Evolutionary conservation across 345 rosid genomes (phyloP), one percentile per base, ranked within the genome.

Genomic region (rapeseed (Brassica napus)): DNA sequence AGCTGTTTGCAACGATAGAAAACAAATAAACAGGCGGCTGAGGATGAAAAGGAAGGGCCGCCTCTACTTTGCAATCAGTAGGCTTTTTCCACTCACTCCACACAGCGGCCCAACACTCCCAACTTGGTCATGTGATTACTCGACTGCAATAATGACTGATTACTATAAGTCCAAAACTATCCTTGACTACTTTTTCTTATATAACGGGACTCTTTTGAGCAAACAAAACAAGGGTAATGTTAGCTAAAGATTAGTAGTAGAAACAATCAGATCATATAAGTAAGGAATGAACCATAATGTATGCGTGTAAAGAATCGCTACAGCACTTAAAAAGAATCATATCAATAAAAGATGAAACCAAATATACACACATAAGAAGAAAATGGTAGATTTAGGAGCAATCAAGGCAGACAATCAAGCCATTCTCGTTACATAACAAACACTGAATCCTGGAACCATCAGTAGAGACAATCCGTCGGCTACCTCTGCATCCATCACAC

Each of bases 401-500:
- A 61, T 69, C 37, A 21, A 89, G 78, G 65, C 97, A 95, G 44
- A 88, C 82, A 35, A 88, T 70, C 82, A 95, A 75, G 6, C 99
- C 99, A 72, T 95, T 93, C 83, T 93, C 99, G 59, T 95, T 95
- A 68, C 99, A 95, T 18, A 78, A 74, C 23, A 34, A 66, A 84
- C 99, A 95, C 58, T 78, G 68, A 79, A 78, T 63, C 26, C 75
- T 77, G 72, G 71, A 6, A 14, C 86, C 90, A 47, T 81, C 85
- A 21, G 71, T 66, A 2, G 74, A 47, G 11, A 80, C 49, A 12
- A 87, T 78, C 88, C 83, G 84, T 47, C 84, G 86, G 69, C 99
- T 88, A 4, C 98, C 99, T 34, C 82, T 81, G 86, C 99, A 94
- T 30, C 73, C 70, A 60, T 54, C 86, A 85, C 98, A 95, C 63